phyloP scores from a whole-genome alignment of 2,329 filamentous ascomycete species.

The Microascus cirrosus region DNA sequence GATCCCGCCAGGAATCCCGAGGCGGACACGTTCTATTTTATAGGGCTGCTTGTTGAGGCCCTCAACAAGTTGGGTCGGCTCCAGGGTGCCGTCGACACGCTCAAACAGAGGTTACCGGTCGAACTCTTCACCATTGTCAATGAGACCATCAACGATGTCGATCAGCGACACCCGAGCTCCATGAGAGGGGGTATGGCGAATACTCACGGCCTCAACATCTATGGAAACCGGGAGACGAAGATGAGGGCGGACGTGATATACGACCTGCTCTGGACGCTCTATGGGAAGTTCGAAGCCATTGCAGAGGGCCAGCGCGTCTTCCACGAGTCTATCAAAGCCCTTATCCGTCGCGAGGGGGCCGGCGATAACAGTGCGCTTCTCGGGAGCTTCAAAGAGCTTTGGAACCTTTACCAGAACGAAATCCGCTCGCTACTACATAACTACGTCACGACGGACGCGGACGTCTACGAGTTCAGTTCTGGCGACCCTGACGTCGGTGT shows the following conservation, averaged over 20 bases:
- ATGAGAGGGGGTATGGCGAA: conserved; percentile 45
- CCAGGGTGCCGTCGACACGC: conserved; percentile 75
- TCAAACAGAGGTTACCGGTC: conserved; percentile 87
- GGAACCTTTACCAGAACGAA: conserved; percentile 97
- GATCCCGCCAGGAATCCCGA: conserved; percentile 91
- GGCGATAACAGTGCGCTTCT: conserved; percentile 56
- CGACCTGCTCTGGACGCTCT: conserved; percentile 83
- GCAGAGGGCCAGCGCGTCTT: conserved; percentile 90
- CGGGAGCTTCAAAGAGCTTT: conserved; percentile 88
- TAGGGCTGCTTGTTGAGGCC: conserved; percentile 76
- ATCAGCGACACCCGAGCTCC: conserved; percentile 81
- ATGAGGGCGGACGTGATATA: conserved; percentile 78
- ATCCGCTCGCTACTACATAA: conserved; percentile 90
- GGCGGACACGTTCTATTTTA: conserved; percentile 89
- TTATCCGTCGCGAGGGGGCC: conserved; percentile 69
- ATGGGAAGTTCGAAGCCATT: conserved; percentile 95
- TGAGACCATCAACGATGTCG: conserved; percentile 88
- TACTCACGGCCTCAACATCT: conserved; percentile 47
- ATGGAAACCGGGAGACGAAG: conserved; percentile 59
- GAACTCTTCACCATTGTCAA: conserved; percentile 91
- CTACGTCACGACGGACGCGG: conserved; percentile 86
- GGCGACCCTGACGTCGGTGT: conserved; percentile 34
- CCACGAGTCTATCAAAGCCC: conserved; percentile 81
- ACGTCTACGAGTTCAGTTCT: conserved; percentile 54
- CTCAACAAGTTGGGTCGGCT: conserved; percentile 81